Percentiles rank a stretch among this genome's conserved stretches.
These are phyloP conservation scores for Fraxinus angustifolia DNA, from an alignment of 305 asterid species.

Conservation along the genomic window DNA sequence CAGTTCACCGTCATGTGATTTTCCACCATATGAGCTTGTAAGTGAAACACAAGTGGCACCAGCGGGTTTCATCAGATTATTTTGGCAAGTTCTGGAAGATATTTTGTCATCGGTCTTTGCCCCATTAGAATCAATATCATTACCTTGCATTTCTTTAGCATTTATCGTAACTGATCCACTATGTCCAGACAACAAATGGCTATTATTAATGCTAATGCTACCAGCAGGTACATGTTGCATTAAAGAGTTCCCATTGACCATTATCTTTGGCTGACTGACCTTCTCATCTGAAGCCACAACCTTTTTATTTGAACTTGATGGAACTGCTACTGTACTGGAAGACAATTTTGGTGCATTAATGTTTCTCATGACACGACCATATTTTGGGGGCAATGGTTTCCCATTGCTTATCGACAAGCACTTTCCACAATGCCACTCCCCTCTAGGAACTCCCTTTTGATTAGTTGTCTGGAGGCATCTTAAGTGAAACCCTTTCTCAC, in stretches of 20 bases:
- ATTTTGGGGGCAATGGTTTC: slow-evolving; percentile 92
- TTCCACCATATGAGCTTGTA: slow-evolving; percentile 32
- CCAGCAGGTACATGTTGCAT: slow-evolving; percentile 36
- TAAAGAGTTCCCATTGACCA: slow-evolving; percentile 44
- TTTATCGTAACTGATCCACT: slow-evolving; percentile 27
- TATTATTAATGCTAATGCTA: slow-evolving; percentile 25
- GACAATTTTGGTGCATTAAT: slow-evolving; percentile 46
- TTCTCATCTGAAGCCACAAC: slow-evolving; percentile 43
- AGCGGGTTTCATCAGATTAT: slow-evolving; percentile 32
- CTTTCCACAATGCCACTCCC: slow-evolving; percentile 95
- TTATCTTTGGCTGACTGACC: slow-evolving; percentile 36
- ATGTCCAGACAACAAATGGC: slow-evolving; percentile 33
- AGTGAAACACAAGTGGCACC: slow-evolving; percentile 38
- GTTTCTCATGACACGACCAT: slow-evolving; percentile 95
- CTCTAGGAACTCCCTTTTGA: slow-evolving; percentile 68
- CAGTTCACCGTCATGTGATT: slow-evolving; percentile 27
- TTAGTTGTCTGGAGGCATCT: slow-evolving; percentile 71
- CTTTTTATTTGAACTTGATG: slow-evolving; percentile 45
- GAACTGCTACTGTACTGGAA: slow-evolving; percentile 36
- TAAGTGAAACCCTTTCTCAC: slow-evolving; percentile 91
- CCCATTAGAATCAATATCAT: slow-evolving; percentile 30
- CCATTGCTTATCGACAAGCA: slow-evolving; percentile 84
- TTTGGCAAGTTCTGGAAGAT: slow-evolving; percentile 37
- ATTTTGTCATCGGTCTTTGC: slow-evolving; percentile 32
- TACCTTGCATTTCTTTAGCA: slow-evolving; percentile 37